phyloP scores from a whole-genome alignment of 805 yeast species.

The Maudiozyma saulgeensis region DNA sequence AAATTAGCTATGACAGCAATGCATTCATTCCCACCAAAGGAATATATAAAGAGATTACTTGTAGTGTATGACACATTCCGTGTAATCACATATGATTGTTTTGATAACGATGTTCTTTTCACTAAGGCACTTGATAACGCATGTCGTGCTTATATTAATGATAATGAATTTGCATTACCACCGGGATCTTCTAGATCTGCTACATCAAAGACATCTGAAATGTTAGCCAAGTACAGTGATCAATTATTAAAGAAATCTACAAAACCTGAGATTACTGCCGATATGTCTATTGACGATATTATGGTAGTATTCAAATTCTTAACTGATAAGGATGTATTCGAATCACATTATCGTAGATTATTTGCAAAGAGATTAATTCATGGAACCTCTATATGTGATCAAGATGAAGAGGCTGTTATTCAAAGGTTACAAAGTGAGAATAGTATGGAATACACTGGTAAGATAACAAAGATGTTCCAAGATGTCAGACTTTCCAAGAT shows the following conservation, averaged over 20 bases:
- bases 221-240: conserved; percentile 84
- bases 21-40: conserved; percentile 42
- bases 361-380: conserved; percentile 84
- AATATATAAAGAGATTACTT: conserved; percentile 69
- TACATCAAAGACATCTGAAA: conserved; percentile 79
- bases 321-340: conserved; percentile 92
- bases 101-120: conserved; percentile 66
- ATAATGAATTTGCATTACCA: conserved; percentile 69
- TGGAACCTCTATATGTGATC: conserved; percentile 74
- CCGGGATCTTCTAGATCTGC: conserved; percentile 38
- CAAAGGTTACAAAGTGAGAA: conserved; percentile 82
- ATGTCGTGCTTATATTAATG: conserved; percentile 74
- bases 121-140: conserved; percentile 85
- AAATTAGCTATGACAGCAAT: conserved; percentile 33
- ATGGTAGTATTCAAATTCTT: conserved; percentile 81
- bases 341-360: conserved; percentile 80
- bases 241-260: conserved; percentile 66
- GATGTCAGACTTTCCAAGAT: conserved; percentile 83
- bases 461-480: conserved; percentile 91
- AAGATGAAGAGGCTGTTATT: conserved; percentile 72
- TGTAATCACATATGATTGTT: conserved; percentile 25
- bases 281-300: conserved; percentile 74
- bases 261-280: conserved; percentile 58
- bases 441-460: conserved; percentile 85
- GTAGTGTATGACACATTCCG: conserved; percentile 55